Evolutionary conservation across 2,329 filamentous ascomycete species (phyloP).

Genomic region (Neopestalotiopsis clavispora): DNA sequence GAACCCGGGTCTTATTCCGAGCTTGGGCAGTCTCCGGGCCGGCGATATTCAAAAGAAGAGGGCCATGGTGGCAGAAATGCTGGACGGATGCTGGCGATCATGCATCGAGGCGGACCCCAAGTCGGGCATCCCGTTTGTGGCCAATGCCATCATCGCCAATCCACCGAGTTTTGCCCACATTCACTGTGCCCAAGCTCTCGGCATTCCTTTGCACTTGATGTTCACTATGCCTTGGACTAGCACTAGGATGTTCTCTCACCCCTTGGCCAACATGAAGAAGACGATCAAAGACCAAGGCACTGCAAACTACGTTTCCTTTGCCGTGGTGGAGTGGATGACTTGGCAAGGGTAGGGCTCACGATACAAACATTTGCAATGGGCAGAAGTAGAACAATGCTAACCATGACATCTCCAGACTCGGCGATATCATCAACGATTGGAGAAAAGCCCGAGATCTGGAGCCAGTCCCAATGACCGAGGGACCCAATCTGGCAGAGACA

Average conservation of each 20-base stretch:
- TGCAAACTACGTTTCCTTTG: conserved; percentile 79
- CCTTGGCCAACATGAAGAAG: conserved; percentile 67
- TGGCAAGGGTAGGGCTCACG: conserved; percentile 69
- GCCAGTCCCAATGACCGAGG: conserved; percentile 76
- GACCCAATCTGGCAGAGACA: conserved; percentile 74
- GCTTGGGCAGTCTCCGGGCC: conserved; percentile 37
- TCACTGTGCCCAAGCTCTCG: conserved; percentile 76
- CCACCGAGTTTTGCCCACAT: conserved; percentile 79
- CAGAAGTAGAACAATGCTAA: neutral
- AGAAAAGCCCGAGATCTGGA: conserved; percentile 75
- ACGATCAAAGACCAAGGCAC: conserved; percentile 52
- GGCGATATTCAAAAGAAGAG: conserved; percentile 42
- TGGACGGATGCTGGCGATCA: conserved; percentile 84
- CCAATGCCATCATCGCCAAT: conserved; percentile 81
- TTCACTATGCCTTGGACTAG: conserved; percentile 93
- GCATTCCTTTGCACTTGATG: conserved; percentile 82
- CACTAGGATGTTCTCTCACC: conserved; percentile 81
- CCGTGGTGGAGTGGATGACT: conserved; percentile 82
- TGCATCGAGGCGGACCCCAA: conserved; percentile 71
- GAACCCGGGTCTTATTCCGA: conserved; percentile 44
- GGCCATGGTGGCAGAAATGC: conserved; percentile 72
- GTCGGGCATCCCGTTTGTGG: conserved; percentile 71
- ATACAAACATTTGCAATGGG: neutral
- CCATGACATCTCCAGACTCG: conserved; percentile 49
- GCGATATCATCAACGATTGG: conserved; percentile 86